These are phyloP conservation scores for Cladosporium sp. DNA, from an alignment of 2,329 filamentous ascomycete genomes.

Conservation along the genomic window DNA sequence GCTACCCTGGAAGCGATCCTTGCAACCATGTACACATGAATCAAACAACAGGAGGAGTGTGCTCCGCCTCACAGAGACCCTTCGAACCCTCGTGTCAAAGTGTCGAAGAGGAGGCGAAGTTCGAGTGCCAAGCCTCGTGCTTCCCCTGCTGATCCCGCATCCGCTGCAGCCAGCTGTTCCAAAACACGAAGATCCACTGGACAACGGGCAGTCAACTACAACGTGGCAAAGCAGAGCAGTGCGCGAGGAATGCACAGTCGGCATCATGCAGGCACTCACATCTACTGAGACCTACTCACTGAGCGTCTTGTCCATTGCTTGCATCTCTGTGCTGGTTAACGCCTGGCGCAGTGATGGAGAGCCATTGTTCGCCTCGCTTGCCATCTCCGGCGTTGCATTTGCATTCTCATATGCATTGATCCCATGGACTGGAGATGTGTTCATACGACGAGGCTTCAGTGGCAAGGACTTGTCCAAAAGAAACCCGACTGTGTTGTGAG, in stretches of 20 bases:
- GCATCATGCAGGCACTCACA: constrained; percentile 41
- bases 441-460: constrained; percentile 84
- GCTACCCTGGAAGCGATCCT: not conserved
- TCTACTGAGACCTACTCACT: constrained; percentile 58
- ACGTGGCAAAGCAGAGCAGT: not conserved
- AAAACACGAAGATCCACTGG: constrained; percentile 1
- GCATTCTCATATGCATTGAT: constrained; percentile 80
- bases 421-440: constrained; percentile 87
- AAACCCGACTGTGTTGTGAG: constrained; percentile 71
- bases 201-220: not conserved
- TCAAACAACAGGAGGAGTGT: constrained; percentile 5
- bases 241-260: not conserved
- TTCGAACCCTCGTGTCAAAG: not conserved
- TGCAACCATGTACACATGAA: constrained; percentile 6
- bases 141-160: constrained; percentile 9
- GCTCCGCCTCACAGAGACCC: not conserved
- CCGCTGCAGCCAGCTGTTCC: constrained; percentile 10
- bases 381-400: constrained; percentile 84
- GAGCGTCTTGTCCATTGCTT: constrained; percentile 65
- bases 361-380: constrained; percentile 82
- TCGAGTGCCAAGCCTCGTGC: not conserved
- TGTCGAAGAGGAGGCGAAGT: not conserved
- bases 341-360: constrained; percentile 84
- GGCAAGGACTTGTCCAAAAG: constrained; percentile 85
- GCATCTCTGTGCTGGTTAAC: constrained; percentile 72